Evolutionary conservation across 345 rosid species (phyloP).

Genomic region (Brassica incana): DNA sequence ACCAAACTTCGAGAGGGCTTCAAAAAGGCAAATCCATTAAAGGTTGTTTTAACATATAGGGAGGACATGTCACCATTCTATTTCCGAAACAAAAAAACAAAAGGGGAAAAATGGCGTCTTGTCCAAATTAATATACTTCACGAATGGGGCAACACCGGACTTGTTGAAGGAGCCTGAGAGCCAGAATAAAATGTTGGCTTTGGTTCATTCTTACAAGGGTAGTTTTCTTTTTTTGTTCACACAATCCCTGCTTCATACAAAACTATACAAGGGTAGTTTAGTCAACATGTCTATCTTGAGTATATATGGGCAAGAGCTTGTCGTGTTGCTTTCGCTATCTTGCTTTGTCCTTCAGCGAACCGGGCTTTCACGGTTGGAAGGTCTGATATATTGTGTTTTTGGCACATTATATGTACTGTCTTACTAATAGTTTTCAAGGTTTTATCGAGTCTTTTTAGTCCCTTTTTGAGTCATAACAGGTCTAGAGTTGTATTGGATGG

Average conservation of each 20-base stretch:
- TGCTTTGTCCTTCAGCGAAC: no score
- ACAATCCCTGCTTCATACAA: not conserved
- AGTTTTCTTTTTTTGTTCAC: not conserved
- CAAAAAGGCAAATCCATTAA: no score
- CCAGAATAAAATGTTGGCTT: not conserved
- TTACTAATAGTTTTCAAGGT: no score
- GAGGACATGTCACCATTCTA: not conserved
- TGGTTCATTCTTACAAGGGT: not conserved
- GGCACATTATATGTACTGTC: no score
- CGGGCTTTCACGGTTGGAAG: no score
- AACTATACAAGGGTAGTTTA: not conserved
- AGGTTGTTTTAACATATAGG: not conserved
- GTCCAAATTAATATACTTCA: not conserved
- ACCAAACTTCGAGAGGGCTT: not conserved
- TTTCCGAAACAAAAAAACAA: constrained; percentile 20
- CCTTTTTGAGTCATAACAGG: no score
- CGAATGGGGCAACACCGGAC: not conserved
- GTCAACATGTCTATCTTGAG: no score
- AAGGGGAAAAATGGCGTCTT: not conserved
- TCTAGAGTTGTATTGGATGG: no score
- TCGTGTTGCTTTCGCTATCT: no score
- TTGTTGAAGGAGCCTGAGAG: not conserved
- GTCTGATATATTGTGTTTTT: no score
- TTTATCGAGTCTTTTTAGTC: no score
- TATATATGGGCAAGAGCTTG: no score